Conservation (phyloP, 2,329 filamentous ascomycete genomes). For the Chrysoporthe cubensis region DNA sequence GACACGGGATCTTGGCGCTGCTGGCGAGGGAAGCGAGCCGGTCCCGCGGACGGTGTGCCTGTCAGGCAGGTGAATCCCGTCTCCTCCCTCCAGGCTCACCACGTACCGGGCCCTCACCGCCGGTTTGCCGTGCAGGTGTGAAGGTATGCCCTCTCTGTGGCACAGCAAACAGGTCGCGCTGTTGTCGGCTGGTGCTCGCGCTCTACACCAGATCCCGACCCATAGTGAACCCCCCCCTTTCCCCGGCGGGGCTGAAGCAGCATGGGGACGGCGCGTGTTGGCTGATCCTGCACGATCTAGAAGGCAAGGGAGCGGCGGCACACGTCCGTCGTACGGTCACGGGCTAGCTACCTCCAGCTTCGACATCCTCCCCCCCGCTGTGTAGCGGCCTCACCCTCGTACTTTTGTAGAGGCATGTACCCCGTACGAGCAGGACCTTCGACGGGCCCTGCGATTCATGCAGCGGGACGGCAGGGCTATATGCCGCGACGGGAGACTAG, state of each 20-base stretch:
- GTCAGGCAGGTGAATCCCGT: conserved; percentile 21
- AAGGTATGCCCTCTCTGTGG: conserved; percentile 22
- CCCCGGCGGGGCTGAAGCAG: conserved; percentile 12
- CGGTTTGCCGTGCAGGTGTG: conserved; percentile 21
- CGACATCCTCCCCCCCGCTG: conserved; percentile 8
- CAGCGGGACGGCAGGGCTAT: neutral
- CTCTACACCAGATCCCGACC: conserved; percentile 16
- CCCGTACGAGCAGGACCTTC: conserved; percentile 6
- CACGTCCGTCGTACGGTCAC: conserved; percentile 12
- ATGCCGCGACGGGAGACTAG: conserved; percentile 1
- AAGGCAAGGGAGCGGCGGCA: conserved; percentile 9
- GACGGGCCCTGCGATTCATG: conserved; percentile 1
- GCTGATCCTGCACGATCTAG: conserved; percentile 26
- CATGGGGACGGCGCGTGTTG: conserved; percentile 18
- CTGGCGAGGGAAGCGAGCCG: conserved; percentile 10
- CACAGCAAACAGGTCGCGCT: conserved; percentile 27
- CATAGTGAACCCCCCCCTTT: neutral
- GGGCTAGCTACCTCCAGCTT: conserved; percentile 7
- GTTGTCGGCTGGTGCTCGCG: conserved; percentile 19
- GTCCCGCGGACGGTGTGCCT: conserved; percentile 10
- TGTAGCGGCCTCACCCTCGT: conserved; percentile 5
- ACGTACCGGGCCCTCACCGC: conserved; percentile 25
- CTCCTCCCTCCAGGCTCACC: neutral
- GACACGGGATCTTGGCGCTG: conserved; percentile 17
- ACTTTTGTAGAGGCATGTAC: conserved; percentile 13